These are phyloP conservation scores for Gyrodon tennesseensis DNA, from an alignment of 1,284 basidiomycete species.

Conservation along the genomic window DNA sequence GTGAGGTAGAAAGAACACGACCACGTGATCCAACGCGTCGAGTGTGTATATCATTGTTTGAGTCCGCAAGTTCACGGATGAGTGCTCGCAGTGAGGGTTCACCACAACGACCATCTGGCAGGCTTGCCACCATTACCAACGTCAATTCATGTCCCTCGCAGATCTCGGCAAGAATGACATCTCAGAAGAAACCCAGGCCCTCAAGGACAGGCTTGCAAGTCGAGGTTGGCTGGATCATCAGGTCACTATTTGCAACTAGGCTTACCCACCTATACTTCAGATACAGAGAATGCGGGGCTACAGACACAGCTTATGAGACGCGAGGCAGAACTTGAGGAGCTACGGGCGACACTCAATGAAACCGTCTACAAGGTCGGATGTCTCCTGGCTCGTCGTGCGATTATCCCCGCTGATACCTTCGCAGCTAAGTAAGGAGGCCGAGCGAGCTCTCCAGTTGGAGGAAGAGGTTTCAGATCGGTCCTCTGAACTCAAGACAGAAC, in stretches of 20 bases:
- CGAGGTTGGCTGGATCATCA: constrained; percentile 52
- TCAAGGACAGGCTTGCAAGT: constrained; percentile 61
- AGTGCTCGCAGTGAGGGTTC: constrained; percentile 1
- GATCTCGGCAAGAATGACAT: constrained; percentile 62
- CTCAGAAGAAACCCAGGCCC: constrained; percentile 57
- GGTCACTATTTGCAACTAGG: constrained; percentile 5
- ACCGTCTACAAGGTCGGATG: constrained; percentile 58
- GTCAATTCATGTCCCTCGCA: constrained; percentile 55
- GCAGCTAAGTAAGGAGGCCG: constrained; percentile 61
- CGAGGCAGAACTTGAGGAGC: constrained; percentile 55
- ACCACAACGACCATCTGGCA: constrained; percentile 24
- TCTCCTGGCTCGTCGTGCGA: constrained; percentile 19
- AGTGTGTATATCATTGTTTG: constrained; percentile 38
- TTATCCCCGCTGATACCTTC: constrained; percentile 20
- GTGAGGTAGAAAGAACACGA: constrained; percentile 31
- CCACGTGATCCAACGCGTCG: constrained; percentile 42
- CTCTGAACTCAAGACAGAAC: constrained; percentile 60
- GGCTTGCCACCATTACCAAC: constrained; percentile 26
- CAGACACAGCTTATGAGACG: constrained; percentile 58
- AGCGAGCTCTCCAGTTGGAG: constrained; percentile 59
- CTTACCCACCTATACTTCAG: constrained; percentile 42
- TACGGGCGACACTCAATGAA: constrained; percentile 57
- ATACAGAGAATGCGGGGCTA: constrained; percentile 60
- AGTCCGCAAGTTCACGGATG: constrained; percentile 18
- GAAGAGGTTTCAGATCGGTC: constrained; percentile 50